Evolutionary conservation across 768 basidiomycete genomes (phyloP), one percentile per base, ranked within the genome.

Genomic region (Calocybe cyanea): DNA sequence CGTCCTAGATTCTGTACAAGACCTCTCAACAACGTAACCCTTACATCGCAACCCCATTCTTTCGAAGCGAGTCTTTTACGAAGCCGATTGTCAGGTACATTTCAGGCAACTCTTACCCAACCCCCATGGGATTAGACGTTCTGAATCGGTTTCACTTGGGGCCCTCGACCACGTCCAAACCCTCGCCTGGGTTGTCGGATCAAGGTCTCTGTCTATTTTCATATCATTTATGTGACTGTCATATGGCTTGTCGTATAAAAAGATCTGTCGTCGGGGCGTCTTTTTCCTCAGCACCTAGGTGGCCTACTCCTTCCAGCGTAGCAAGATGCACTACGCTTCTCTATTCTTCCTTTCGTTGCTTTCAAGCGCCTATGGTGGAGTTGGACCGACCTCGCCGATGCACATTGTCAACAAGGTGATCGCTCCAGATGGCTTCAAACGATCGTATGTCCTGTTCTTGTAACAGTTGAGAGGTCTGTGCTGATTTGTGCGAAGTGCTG

Each of bases 391-490:
- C 34, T 51, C 51, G 2, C 51, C 64, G 31, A 57, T 72, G 8
- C 52, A 60, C 37, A 58, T 72, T 40, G 51, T 56, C 17, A 73
- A 72, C 56, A 64, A 60, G 46, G 47, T 55, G 9, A 68, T 74
- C 34, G 53, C 66, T 5, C 72, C 72, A 0, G 72, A 74, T 54
- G 72, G 72, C 19, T 71, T 64, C 42, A 21, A 34, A 53, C 58
- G 72, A 48, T 57, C 63, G 66, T 68, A 31, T 34, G 68, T 58
- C 15, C 2, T 21, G 5, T 20, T 38, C 14, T 9, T 15, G 2
- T 4, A 15, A 7, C 25, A 5, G 11, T 28, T 28, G 6, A 30
- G 14, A 10, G n/a, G n/a, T n/a, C n/a, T n/a, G n/a, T n/a, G n/a
- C 9, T 21, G 19, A 38, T 17, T n/a, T 5, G 4, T 5, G 11